Conservation (phyloP, 2,329 filamentous ascomycete genomes). For the Neurospora crassa region DNA sequence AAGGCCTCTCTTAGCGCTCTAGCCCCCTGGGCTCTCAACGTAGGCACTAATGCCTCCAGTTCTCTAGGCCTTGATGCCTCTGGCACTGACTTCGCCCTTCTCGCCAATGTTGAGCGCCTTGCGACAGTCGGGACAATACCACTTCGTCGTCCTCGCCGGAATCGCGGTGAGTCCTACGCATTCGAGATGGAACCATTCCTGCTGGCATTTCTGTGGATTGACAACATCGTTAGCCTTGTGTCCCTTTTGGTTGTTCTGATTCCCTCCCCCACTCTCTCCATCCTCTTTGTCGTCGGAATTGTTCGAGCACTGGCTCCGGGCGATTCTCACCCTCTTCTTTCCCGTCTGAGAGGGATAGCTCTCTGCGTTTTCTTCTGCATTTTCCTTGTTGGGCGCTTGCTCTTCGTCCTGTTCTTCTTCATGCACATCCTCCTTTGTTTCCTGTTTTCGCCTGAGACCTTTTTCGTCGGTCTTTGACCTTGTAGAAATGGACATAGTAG, state of each 20-base stretch:
- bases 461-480: background rate
- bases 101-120: slow-evolving; percentile 52
- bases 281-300: slow-evolving; percentile 5
- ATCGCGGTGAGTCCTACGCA: slow-evolving; percentile 62
- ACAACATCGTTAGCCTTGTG: background rate
- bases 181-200: slow-evolving; percentile 77
- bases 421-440: background rate
- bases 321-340: background rate
- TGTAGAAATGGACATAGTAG: background rate
- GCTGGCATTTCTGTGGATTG: slow-evolving; percentile 51
- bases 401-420: background rate
- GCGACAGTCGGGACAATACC: slow-evolving; percentile 75
- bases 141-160: slow-evolving; percentile 65
- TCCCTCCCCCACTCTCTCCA: background rate
- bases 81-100: slow-evolving; percentile 52
- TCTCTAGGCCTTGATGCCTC: slow-evolving; percentile 40
- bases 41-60: background rate
- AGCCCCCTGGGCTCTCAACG: background rate
- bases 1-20: background rate
- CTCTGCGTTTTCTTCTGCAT: background rate
- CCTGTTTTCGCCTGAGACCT: background rate
- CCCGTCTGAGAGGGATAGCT: background rate
- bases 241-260: background rate
- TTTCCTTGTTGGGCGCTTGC: background rate
- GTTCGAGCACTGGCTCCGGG: slow-evolving; percentile 2